Base-by-base conservation (phyloP, 1,284 basidiomycete genomes). In the Ustilago tritici region DNA sequence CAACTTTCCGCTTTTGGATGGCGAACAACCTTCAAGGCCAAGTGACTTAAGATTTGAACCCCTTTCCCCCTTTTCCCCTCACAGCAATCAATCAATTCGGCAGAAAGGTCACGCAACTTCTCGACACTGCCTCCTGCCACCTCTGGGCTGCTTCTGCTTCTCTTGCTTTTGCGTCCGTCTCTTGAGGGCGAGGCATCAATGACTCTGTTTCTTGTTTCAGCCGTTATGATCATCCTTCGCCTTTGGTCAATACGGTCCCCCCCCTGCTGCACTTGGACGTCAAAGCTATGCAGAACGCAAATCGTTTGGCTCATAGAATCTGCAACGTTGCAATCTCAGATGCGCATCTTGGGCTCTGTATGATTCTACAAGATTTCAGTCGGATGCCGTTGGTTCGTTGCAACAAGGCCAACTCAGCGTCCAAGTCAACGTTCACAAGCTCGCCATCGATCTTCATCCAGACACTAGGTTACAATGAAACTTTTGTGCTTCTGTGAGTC, bases 1-100 rank as follows among this genome's bases (percentile, higher is more conserved):
- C 56, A 49, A 62, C 53, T 64, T 70, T 70, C 63, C 58, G 62
- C 62, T 70, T 70, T 70, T 9, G 68, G 68, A 64, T 64, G 67
- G 61, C 61, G 66, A 59, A 36, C 56, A 46, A 49, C 19, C 19
- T 23, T 28, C 35, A 36, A 1, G n/a, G 40, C 38, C 38, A 28
- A 0, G 43, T 46, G 43, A 46, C 43, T 46, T 12, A 15, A 3
- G 40, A 41, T 11, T 41, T 41, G 11, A 17, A 41, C 40, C 40
- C 40, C 40, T n/a, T n/a, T 41, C 23, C 23, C 23, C 23, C 23
- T 28, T 28, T 28, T 23, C 23, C 23, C 2, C 23, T 23, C 23
- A 23, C 23, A 36, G 8, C 36, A 36, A 36, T 36, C 36, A 36
- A 36, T 28, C 49, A 49, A 55, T 59, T 9, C 38, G 49, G 43